phyloP scores from a whole-genome alignment of 371 early-diverging fungal species.

The Mucor velutinosus region DNA sequence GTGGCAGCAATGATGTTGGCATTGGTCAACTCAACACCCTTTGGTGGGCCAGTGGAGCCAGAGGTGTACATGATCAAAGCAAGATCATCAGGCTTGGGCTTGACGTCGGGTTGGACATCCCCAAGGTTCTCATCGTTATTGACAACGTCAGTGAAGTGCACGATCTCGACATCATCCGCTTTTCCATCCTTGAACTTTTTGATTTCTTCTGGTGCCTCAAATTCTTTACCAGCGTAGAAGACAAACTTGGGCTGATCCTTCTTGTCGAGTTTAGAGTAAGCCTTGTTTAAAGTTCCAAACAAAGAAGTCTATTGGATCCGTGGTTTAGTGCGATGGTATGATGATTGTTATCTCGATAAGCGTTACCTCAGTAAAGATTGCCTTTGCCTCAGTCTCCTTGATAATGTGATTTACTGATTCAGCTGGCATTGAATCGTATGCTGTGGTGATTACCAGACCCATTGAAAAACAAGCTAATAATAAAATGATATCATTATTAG shows the following conservation, averaged over 20 bases:
- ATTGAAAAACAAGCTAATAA: slow-evolving; percentile 65
- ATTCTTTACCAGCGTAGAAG: slow-evolving; percentile 40
- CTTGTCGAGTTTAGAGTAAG: slow-evolving; percentile 21
- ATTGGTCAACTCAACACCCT: slow-evolving; percentile 70
- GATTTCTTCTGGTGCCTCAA: slow-evolving; percentile 34
- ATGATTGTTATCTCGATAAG: not conserved
- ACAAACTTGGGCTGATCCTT: slow-evolving; percentile 32
- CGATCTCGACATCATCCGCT: slow-evolving; percentile 20
- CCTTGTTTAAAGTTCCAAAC: slow-evolving; percentile 35
- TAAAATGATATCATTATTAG: slow-evolving; percentile 1
- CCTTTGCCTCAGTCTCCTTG: slow-evolving; percentile 72
- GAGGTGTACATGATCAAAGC: slow-evolving; percentile 87
- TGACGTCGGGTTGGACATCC: not conserved
- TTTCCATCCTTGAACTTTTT: slow-evolving; percentile 23
- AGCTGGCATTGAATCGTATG: slow-evolving; percentile 89
- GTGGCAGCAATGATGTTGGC: slow-evolving; percentile 74
- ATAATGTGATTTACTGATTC: slow-evolving; percentile 72
- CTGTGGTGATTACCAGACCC: slow-evolving; percentile 78
- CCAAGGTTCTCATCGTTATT: not conserved
- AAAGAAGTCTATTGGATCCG: slow-evolving; percentile 24
- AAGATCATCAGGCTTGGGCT: slow-evolving; percentile 67
- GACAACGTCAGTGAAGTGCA: slow-evolving; percentile 32
- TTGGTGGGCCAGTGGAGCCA: slow-evolving; percentile 84
- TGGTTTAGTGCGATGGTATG: not conserved
- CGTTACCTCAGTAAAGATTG: slow-evolving; percentile 75